Conservation (phyloP, 1,284 basidiomycete genomes). For the Xerocomus minutiporus region DNA sequence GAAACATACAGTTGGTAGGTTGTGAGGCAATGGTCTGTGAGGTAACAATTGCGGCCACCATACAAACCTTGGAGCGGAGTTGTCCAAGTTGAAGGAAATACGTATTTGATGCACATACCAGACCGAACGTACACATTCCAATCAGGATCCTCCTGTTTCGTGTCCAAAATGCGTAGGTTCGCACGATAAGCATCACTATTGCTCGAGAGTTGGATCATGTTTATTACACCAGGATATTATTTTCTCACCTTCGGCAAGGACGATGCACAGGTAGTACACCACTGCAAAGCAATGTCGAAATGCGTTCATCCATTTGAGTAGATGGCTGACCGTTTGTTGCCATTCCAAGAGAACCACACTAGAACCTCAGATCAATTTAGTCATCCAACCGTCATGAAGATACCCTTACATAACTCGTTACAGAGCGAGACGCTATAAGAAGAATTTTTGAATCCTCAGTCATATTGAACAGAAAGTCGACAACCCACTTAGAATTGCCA, state of each 20-base stretch:
- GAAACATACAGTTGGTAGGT: slow-evolving; percentile 7
- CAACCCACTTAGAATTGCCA: slow-evolving; percentile 16
- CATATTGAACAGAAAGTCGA: neutral
- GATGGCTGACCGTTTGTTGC: slow-evolving; percentile 5
- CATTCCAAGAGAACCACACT: slow-evolving; percentile 17
- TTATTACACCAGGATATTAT: neutral
- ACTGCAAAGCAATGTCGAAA: slow-evolving; percentile 6
- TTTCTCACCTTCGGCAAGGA: slow-evolving; percentile 19
- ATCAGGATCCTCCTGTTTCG: slow-evolving; percentile 17
- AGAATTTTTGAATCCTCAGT: neutral
- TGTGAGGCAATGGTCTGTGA: slow-evolving; percentile 12
- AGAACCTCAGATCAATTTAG: slow-evolving; percentile 1
- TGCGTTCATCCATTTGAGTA: neutral
- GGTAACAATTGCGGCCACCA: slow-evolving; percentile 7
- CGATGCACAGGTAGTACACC: slow-evolving; percentile 18
- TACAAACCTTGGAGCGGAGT: slow-evolving; percentile 7
- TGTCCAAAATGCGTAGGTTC: slow-evolving; percentile 24
- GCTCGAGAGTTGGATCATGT: neutral
- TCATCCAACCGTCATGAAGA: neutral
- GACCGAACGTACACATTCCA: slow-evolving; percentile 13
- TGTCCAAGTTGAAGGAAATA: neutral
- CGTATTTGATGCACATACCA: slow-evolving; percentile 6
- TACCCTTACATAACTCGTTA: neutral
- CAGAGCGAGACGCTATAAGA: neutral
- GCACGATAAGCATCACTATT: slow-evolving; percentile 21